Base-by-base conservation (phyloP, 331 rosid species). In the Malus hybrid region DNA sequence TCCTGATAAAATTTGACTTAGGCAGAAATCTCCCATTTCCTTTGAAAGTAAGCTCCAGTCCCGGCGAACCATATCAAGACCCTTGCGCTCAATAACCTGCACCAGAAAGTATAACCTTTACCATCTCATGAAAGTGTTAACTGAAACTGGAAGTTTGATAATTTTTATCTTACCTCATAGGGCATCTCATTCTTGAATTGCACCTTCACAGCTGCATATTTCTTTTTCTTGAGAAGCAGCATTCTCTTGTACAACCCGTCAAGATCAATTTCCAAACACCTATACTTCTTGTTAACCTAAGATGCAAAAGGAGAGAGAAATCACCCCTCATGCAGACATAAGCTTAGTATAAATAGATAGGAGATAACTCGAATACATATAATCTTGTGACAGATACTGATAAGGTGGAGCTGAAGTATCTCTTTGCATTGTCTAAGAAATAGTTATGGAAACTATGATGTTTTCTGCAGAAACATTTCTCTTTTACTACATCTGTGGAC, bases 1-100 rank as follows among this genome's bases (percentile, higher is more conserved):
- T 87, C 96, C 99, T 0, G 97, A 91, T 86, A 94, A 87, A 83
- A 94, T 92, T 83, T 94, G 93, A 81, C 83, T 83, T 29, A 94
- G 85, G 86, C 97, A 94, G 84, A 94, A 94, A 69, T 94, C 93
- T 86, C 99, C 97, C 52, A 86, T 36, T 65, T 94, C 97, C 92
- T 94, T 91, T 33, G 99, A 90, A 80, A 94, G 81, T 76, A 88
- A 84, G 72, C 97, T 91, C 99, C 99, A 94, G 83, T 94, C 99
- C 73, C 93, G 94, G 29, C 99, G 91, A 83, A 94, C 99, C 85
- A 92, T 94, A 82, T 94, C 99, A 83, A 94, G 99, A 70, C 98
- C 98, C 84, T 93, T 93, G 19, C 98, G 93, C 84, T 91, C 97
- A 81, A 88, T 91, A 80, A 90, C 92, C 98, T 93, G 82, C 78